phyloP scores from a whole-genome alignment of 108 stramenopile genomes.

The Hondaea fermentalgiana region DNA sequence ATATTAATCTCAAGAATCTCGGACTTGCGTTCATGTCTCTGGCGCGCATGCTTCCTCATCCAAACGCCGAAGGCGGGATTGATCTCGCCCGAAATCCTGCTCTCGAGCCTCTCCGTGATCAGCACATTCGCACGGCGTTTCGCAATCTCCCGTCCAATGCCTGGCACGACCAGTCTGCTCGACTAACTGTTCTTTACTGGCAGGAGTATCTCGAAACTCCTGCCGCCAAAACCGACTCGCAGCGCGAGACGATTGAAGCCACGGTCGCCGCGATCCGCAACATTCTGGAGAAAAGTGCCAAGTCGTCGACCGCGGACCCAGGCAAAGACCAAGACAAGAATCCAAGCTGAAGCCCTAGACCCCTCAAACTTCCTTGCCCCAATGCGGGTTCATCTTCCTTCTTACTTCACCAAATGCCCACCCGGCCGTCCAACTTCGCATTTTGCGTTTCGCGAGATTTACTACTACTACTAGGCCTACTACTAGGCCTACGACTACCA shows the following conservation, averaged over 20 bases:
- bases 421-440: too few species aligned
- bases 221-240: background rate
- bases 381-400: too few species aligned
- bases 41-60: background rate
- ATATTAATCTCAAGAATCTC: conserved; percentile 47
- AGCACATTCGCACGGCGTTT: background rate
- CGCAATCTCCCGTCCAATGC: background rate
- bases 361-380: too few species aligned
- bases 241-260: background rate
- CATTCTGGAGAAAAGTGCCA: background rate
- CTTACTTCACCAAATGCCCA: too few species aligned
- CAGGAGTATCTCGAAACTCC: background rate
- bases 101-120: background rate
- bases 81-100: background rate
- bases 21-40: conserved; percentile 53
- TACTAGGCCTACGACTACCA: too few species aligned
- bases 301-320: background rate
- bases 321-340: background rate
- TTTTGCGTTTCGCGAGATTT: too few species aligned
- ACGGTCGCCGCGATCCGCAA: background rate
- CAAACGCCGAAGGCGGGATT: background rate
- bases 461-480: too few species aligned
- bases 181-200: background rate
- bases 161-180: background rate
- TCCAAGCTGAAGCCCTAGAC: too few species aligned